phyloP scores from a whole-genome alignment of 805 yeast species.

The Limtongia smithiae region DNA sequence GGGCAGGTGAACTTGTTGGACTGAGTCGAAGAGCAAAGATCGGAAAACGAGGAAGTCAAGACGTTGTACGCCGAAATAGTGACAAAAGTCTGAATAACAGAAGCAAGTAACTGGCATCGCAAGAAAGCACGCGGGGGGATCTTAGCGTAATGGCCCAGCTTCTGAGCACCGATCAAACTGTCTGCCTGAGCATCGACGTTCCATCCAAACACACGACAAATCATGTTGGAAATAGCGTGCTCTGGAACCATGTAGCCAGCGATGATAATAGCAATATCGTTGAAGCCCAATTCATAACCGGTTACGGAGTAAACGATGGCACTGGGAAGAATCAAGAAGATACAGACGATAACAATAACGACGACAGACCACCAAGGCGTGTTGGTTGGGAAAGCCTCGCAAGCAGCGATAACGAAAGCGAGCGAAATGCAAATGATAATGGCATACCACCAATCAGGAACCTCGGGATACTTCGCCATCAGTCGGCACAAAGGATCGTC shows the following conservation, averaged over 20 bases:
- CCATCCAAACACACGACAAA: slow-evolving; percentile 56
- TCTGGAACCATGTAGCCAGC: slow-evolving; percentile 60
- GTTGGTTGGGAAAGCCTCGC: slow-evolving; percentile 44
- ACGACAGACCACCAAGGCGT: slow-evolving; percentile 63
- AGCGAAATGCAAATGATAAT: slow-evolving; percentile 46
- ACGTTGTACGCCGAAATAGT: slow-evolving; percentile 49
- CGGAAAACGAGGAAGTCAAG: slow-evolving; percentile 36
- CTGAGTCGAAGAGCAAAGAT: slow-evolving; percentile 41
- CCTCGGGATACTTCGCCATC: slow-evolving; percentile 56
- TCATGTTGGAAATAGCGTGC: slow-evolving; percentile 48
- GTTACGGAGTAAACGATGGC: slow-evolving; percentile 62
- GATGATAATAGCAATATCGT: slow-evolving; percentile 60
- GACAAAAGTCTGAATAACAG: slow-evolving; percentile 43
- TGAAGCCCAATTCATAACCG: slow-evolving; percentile 56
- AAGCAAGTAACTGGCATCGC: slow-evolving; percentile 47
- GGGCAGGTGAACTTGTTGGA: slow-evolving; percentile 44
- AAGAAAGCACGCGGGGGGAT: slow-evolving; percentile 60
- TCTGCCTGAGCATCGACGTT: slow-evolving; percentile 53
- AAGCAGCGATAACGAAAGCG: slow-evolving; percentile 43
- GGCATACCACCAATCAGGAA: slow-evolving; percentile 63
- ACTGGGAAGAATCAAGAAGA: slow-evolving; percentile 58
- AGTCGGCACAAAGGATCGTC: slow-evolving; percentile 40
- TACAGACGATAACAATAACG: slow-evolving; percentile 49
- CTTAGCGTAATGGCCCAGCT: slow-evolving; percentile 62
- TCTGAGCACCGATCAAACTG: slow-evolving; percentile 53